A percentile compares a stretch with the other conserved stretches of the same genome.
Evolutionary conservation across 2,329 filamentous ascomycete genomes (phyloP).

Genomic region (Paraconiothyrium sp.): DNA sequence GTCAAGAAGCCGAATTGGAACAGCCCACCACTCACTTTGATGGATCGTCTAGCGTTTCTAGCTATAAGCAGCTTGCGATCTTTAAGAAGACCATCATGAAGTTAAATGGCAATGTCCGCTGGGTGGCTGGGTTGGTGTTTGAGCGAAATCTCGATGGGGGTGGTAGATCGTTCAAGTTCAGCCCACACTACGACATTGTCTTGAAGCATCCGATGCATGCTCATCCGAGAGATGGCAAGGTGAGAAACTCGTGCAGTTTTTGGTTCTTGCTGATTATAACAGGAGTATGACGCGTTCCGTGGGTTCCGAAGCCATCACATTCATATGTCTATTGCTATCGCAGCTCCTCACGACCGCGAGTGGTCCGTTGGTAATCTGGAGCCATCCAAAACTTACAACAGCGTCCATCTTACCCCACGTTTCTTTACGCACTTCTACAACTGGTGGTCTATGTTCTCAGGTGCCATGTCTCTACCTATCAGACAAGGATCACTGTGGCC

Average conservation of each 20-base stretch:
- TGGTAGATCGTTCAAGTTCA: conserved; percentile 84
- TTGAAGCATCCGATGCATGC: conserved; percentile 82
- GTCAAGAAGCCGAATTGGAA: conserved; percentile 65
- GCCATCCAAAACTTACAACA: conserved; percentile 91
- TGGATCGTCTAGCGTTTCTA: conserved; percentile 67
- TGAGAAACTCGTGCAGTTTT: conserved; percentile 14
- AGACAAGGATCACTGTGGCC: conserved; percentile 93
- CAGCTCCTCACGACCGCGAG: conserved; percentile 85
- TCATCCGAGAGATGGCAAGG: conserved; percentile 62
- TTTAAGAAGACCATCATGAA: conserved; percentile 99
- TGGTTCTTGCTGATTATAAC: conserved; percentile 30
- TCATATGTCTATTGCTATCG: conserved; percentile 90
- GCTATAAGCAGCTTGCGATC: conserved; percentile 75
- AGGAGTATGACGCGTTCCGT: conserved; percentile 87
- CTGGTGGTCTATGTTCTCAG: conserved; percentile 97
- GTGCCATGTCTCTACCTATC: conserved; percentile 92
- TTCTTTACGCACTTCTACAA: conserved; percentile 99
- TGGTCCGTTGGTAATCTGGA: conserved; percentile 81
- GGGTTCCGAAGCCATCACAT: conserved; percentile 98
- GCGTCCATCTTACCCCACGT: conserved; percentile 89
- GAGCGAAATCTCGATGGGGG: conserved; percentile 81
- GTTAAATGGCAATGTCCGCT: conserved; percentile 93
- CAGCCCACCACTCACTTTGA: conserved; percentile 66
- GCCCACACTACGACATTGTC: conserved; percentile 89
- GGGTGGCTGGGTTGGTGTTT: conserved; percentile 90